Base-by-base conservation (phyloP, 495 filamentous ascomycete genomes). In the Geoglossum glabrum region DNA sequence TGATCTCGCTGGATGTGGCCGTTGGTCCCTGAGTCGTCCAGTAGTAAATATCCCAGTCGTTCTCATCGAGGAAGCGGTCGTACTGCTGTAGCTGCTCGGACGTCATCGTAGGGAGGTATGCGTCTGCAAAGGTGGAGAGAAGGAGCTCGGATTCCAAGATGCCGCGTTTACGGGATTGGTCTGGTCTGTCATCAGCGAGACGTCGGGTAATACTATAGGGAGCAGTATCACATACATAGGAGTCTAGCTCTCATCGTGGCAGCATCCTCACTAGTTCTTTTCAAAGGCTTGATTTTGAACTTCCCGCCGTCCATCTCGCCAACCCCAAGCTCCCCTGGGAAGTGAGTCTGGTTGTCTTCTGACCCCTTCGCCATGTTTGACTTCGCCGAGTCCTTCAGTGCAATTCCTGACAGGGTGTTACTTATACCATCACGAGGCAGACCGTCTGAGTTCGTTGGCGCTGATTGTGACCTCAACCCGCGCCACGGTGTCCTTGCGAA, bases 21-120 rank as follows among this genome's bases (percentile, higher is more conserved):
- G 79, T 73, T 6, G 85, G 78, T 61, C 85, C 80, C 68, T 98
- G 93, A n/a, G 93, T 98, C 0, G 88, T 87, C 92, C 92, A 98
- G 77, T 98, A 98, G 74, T 98, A 98, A 59, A 98, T 97, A 68
- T 98, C 92, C 92, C 92, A 98, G 70, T 98, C 92, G 67, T 97
- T 97, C 70, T 98, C 92, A 72, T 98, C 92, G 50, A 98, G 80
- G 76, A 98, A 96, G 17, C 76, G 72, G 69, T 97, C 93, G 72
- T 90, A 97, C 69, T 93, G 80, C 59, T 77, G 67, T 57, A 98
- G 78, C 64, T 90, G 87, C 52, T 73, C 70, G 3, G 71, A 70
- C 0, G 75, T 76, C 90, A 98, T 95, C 49, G 70, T 68, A 10
- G 71, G 64, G 13, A 98, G 80, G 69, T 92, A 74, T 40, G 74